A percentile compares a stretch with the other conserved stretches of the same genome.
Evolutionary conservation across 352 stramenopile genomes (phyloP).

Genomic region (Peronospora farinosa): DNA sequence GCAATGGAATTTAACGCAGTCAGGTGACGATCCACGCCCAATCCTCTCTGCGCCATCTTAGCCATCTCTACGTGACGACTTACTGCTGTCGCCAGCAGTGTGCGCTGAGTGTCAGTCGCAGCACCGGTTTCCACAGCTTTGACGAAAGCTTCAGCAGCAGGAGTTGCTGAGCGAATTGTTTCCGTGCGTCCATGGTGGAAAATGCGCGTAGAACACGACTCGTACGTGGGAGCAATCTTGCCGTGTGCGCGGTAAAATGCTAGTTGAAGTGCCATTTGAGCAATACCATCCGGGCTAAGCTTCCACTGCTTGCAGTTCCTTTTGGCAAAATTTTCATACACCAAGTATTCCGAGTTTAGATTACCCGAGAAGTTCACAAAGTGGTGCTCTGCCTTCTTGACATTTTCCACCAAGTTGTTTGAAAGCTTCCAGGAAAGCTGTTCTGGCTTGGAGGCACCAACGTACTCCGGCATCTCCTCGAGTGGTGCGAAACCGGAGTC

Average conservation of each 20-base stretch:
- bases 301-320: slow-evolving; percentile 89
- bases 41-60: slow-evolving; percentile 81
- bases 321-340: slow-evolving; percentile 88
- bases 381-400: slow-evolving; percentile 65
- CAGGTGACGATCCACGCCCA: slow-evolving; percentile 86
- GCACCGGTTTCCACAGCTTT: slow-evolving; percentile 42
- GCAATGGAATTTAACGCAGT: slow-evolving; percentile 75
- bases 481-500: slow-evolving; percentile 68
- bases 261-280: slow-evolving; percentile 89
- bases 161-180: slow-evolving; percentile 85
- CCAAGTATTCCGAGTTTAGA: slow-evolving; percentile 65
- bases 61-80: slow-evolving; percentile 86
- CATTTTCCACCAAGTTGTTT: slow-evolving; percentile 64
- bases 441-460: slow-evolving; percentile 33
- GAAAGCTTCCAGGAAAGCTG: slow-evolving; percentile 72
- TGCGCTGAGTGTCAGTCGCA: slow-evolving; percentile 44
- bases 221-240: slow-evolving; percentile 80
- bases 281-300: slow-evolving; percentile 85
- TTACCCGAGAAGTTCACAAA: slow-evolving; percentile 65
- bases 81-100: slow-evolving; percentile 62
- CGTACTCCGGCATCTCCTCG: slow-evolving; percentile 55
- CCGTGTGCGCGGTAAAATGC: slow-evolving; percentile 80
- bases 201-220: slow-evolving; percentile 87
- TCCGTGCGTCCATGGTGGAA: slow-evolving; percentile 91
- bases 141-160: slow-evolving; percentile 64